Base-by-base conservation (phyloP, 768 basidiomycete genomes). In the Podaxis sp. region DNA sequence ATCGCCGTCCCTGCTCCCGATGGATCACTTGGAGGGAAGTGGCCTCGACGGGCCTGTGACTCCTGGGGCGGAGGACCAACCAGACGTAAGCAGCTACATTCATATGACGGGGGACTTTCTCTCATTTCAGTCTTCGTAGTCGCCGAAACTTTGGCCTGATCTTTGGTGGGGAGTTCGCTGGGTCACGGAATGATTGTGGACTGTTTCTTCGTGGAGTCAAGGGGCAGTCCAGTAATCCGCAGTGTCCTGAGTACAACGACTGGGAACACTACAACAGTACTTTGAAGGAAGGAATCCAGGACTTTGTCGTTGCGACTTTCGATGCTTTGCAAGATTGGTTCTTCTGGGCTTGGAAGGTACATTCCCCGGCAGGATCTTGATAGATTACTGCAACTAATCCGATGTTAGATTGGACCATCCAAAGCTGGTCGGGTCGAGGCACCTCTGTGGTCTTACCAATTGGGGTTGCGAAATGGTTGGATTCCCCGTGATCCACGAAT, bases 151-250 rank as follows among this genome's bases (percentile, higher is more conserved):
- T 93, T 67, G 94, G 94, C 10, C 74, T 94, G 44, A 86, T 86
- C 13, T 70, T 88, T 26, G 86, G 86, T 0, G 94, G 91, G 48
- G 94, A 96, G 74, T 94, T 89, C 74, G 85, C 88, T 58, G 80
- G 80, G 2, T 88, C 85, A 10, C 80, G 78, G 67, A 91, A 89
- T 68, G 79, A 84, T 57, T 91, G 91, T 68, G 89, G 72, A 8
- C 66, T 76, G 13, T 75, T 71, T 61, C 59, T 77, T 26, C 64
- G 58, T 1, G 74, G 73, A 10, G 68, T 70, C 12, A 65, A 60
- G 36, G n/a, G 60, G 22, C 69, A 75, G 30, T 90, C 90, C 13
- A 20, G 63, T n/a, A 73, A 73, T 53, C 74, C 70, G 4, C 49
- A 76, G 56, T 77, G 79, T 67, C 52, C 72, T 44, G 56, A 71